Conservation (phyloP, 2,329 filamentous ascomycete genomes). For the Scedosporium dehoogii region DNA sequence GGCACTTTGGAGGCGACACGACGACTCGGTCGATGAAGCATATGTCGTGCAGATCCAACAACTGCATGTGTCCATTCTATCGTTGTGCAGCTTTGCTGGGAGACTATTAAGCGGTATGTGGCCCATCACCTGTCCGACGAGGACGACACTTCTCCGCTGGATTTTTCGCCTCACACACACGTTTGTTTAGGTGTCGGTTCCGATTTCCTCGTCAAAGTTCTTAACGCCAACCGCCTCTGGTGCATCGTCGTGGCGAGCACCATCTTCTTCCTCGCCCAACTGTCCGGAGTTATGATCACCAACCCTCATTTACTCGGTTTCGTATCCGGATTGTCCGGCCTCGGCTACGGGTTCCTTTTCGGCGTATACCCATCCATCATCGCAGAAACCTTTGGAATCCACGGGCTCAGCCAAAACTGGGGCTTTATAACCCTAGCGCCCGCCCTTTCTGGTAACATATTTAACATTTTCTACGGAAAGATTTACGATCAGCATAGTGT, state of each 20-base stretch:
- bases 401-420: slow-evolving; percentile 90
- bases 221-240: slow-evolving; percentile 80
- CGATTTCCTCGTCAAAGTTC: slow-evolving; percentile 74
- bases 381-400: slow-evolving; percentile 83
- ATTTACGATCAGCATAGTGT: slow-evolving; percentile 76
- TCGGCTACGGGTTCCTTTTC: slow-evolving; percentile 89
- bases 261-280: slow-evolving; percentile 71
- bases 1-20: slow-evolving; percentile 80
- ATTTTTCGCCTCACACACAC: slow-evolving; percentile 10
- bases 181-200: slow-evolving; percentile 63
- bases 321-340: slow-evolving; percentile 73
- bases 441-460: slow-evolving; percentile 79
- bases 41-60: slow-evolving; percentile 77
- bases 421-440: slow-evolving; percentile 87
- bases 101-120: slow-evolving; percentile 63
- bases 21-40: slow-evolving; percentile 58
- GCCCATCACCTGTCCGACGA: neutral
- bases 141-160: neutral
- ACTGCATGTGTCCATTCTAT: slow-evolving; percentile 91
- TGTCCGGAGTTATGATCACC: slow-evolving; percentile 62
- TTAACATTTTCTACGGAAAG: slow-evolving; percentile 81
- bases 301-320: slow-evolving; percentile 69
- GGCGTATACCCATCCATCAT: slow-evolving; percentile 86
- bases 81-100: slow-evolving; percentile 74
- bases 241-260: slow-evolving; percentile 69